Evolutionary conservation across 2,329 filamentous ascomycete species (phyloP), one percentile per base, ranked within the genome.

Genomic region (Lachnellula hyalina): DNA sequence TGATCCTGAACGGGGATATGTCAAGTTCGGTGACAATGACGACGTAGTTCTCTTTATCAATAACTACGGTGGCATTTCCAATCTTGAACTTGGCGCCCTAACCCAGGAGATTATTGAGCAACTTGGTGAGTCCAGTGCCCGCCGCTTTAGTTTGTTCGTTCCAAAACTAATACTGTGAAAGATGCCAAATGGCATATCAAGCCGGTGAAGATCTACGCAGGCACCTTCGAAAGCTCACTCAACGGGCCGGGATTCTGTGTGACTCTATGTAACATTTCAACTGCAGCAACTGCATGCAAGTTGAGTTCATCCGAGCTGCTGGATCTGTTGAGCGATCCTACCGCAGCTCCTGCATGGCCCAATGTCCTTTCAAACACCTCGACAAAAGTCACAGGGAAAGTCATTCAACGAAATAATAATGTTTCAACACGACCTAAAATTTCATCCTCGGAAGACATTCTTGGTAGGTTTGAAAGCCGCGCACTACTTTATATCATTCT

Each of bases 11-110:
- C 70, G 77, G 54, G 75, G 73, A 4, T 80, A 77, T 59, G 75
- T 79, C 12, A 66, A 72, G 2, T 79, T 79, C 63, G 70, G 70
- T 12, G 62, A 73, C 3, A 63, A 67, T 2, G 76, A 79, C 57
- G 72, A 76, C 68, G 75, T 72, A 0, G 74, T 79, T 1, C 70
- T 83, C 21, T 69, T 84, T 21, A 71, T 83, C 56, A 83, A 78
- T 72, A 84, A 84, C 69, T 82, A 81, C 63, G 81, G 81, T 47
- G 81, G 80, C 59, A 74, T 84, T 65, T 83, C 79, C 2, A 73
- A 77, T 56, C 73, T 84, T 6, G 81, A 84, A 67, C 71, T 83
- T 63, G 76, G 77, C 6, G 81, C 79, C 1, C 49, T 80, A 50
- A 74, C 75, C 2, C 70, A 74, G 47, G 68, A 77, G 25, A 67